Evolutionary conservation across 139 green algal genomes (phyloP).

Genomic region (Marvania coccoides): DNA sequence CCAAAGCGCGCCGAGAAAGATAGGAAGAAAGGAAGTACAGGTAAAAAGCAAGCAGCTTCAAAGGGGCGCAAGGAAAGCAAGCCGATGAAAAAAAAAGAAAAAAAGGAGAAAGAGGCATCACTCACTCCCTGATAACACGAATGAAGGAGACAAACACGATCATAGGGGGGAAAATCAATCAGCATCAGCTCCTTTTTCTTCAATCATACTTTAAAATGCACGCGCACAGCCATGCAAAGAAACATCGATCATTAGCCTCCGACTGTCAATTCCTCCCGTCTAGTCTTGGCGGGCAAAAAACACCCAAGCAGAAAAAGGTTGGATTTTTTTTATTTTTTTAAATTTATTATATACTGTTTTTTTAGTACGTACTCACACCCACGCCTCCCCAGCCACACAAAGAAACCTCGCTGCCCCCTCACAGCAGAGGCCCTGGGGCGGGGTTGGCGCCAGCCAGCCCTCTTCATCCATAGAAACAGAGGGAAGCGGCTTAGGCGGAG

Average conservation of each 20-base stretch:
- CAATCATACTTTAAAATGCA: too few relatives aligned
- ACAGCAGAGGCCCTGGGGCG: too few relatives aligned
- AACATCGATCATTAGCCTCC: too few relatives aligned
- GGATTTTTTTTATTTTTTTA: not conserved
- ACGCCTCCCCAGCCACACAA: too few relatives aligned
- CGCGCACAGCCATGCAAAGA: too few relatives aligned
- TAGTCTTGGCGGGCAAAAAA: too few relatives aligned
- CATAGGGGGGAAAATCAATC: too few relatives aligned
- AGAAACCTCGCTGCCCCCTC: too few relatives aligned
- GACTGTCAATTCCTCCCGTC: too few relatives aligned
- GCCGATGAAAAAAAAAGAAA: not conserved
- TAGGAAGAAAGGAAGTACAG: not conserved
- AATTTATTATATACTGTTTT: not conserved
- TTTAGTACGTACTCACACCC: not conserved
- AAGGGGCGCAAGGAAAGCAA: not conserved
- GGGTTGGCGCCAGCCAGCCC: not conserved
- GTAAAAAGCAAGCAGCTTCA: not conserved
- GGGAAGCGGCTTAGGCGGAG: not conserved
- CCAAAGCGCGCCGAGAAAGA: not conserved
- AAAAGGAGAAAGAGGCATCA: not conserved
- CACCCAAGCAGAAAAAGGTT: too few relatives aligned
- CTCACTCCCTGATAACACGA: not conserved
- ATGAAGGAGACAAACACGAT: not conserved
- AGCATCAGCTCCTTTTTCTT: too few relatives aligned
- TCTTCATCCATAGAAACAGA: not conserved